These are phyloP conservation scores for Coemansia sp. DNA, from an alignment of 192 early-diverging fungal genomes.

Conservation along the genomic window DNA sequence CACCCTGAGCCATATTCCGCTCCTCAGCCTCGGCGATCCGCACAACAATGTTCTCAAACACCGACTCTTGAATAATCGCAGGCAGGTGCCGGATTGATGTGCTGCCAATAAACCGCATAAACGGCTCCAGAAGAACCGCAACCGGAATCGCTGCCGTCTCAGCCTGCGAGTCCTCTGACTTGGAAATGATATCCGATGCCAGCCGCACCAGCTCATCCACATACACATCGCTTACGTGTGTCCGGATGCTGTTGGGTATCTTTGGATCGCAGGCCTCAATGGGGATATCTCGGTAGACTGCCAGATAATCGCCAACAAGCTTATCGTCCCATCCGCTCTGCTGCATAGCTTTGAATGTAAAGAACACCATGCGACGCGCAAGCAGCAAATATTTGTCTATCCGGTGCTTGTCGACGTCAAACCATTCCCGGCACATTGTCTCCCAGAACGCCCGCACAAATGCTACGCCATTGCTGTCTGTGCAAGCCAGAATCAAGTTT, in stretches of 20 bases:
- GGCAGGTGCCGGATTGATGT: conserved; percentile 41
- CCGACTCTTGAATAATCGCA: conserved; percentile 30
- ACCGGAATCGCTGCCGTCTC: conserved; percentile 33
- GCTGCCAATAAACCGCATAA: conserved; percentile 40
- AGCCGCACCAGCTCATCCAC: conserved; percentile 47
- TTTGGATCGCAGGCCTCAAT: conserved; percentile 29
- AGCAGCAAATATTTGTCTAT: conserved; percentile 51
- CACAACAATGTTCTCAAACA: conserved; percentile 46
- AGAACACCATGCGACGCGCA: conserved; percentile 42
- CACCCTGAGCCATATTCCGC: conserved; percentile 7
- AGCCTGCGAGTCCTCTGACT: conserved; percentile 5
- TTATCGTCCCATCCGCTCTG: conserved; percentile 37
- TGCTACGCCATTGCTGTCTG: conserved; percentile 22
- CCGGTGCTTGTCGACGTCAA: conserved; percentile 48
- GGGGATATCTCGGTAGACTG: conserved; percentile 27
- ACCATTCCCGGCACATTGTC: conserved; percentile 51
- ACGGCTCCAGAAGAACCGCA: conserved; percentile 39
- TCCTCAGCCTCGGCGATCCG: conserved; percentile 52
- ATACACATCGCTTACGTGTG: conserved; percentile 45
- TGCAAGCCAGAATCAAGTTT: conserved; percentile 35
- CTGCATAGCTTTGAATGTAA: conserved; percentile 32
- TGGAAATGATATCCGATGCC: conserved; percentile 11
- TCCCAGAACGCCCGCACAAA: conserved; percentile 53
- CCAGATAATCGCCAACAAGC: conserved; percentile 23
- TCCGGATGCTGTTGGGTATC: conserved; percentile 38